Evolutionary conservation across 208 protist species (phyloP).

Genomic region (Acanthamoeba divionensis): DNA sequence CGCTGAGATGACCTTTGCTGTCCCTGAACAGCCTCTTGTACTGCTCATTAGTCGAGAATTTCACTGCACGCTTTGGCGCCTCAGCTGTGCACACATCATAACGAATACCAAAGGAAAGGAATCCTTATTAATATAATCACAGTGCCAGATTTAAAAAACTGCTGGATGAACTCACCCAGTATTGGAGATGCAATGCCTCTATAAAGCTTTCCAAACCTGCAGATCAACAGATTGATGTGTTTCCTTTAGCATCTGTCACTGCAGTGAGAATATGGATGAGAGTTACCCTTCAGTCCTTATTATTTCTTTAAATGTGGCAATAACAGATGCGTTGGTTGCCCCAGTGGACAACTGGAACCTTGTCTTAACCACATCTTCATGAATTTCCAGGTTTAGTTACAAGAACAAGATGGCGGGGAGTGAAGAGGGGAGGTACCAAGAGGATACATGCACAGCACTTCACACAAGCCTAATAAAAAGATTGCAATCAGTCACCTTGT

Average conservation of each 20-base stretch:
- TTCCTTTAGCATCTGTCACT: neutral
- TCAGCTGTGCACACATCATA: constrained; percentile 14
- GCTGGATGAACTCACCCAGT: neutral
- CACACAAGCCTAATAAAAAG: neutral
- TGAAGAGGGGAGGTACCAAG: too few relatives aligned
- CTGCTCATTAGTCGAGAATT: constrained; percentile 69
- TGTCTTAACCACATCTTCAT: constrained; percentile 41
- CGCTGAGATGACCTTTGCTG: neutral
- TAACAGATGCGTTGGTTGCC: constrained; percentile 22
- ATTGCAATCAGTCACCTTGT: neutral
- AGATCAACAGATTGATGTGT: neutral
- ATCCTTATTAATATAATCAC: neutral
- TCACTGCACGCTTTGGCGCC: constrained; percentile 69
- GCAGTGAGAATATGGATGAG: neutral
- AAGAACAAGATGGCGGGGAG: too few relatives aligned
- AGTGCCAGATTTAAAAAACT: neutral
- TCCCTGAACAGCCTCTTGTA: constrained; percentile 50
- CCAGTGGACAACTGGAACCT: neutral
- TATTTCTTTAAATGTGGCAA: constrained; percentile 46
- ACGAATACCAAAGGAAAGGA: neutral
- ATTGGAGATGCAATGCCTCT: constrained; percentile 60
- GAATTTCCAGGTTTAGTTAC: too few relatives aligned
- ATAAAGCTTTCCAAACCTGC: constrained; percentile 58
- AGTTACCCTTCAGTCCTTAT: constrained; percentile 64
- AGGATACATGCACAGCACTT: constrained; percentile 40